These are phyloP conservation scores for Wolfiporia cocos DNA, from an alignment of 1,284 basidiomycete species.

Conservation along the genomic window DNA sequence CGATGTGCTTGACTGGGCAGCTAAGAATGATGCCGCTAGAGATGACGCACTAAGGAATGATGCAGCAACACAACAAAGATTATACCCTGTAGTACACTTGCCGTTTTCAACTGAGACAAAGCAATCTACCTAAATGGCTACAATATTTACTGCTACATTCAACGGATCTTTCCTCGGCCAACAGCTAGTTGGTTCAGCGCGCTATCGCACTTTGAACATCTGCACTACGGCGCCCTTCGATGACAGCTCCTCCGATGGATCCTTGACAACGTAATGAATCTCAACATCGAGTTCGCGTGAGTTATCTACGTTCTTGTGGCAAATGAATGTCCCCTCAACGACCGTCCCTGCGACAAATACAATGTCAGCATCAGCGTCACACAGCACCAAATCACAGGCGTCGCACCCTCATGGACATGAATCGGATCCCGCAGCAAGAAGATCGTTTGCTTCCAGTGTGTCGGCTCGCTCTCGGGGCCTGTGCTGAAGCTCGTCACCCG, in stretches of 20 bases:
- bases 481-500: conserved; percentile 85
- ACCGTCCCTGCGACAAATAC: conserved; percentile 46
- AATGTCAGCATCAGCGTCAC: neutral
- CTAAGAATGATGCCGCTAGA: too few relatives aligned
- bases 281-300: conserved; percentile 89
- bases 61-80: too few relatives aligned
- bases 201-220: conserved; percentile 69
- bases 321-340: conserved; percentile 80
- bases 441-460: conserved; percentile 98
- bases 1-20: too few relatives aligned
- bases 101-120: too few relatives aligned
- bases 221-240: conserved; percentile 52
- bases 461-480: conserved; percentile 79
- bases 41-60: too few relatives aligned
- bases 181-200: neutral
- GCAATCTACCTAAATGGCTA: too few relatives aligned
- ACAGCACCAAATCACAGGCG: neutral
- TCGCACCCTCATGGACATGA: conserved; percentile 62
- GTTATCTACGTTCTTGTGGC: conserved; percentile 78
- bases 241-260: conserved; percentile 21
- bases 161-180: too few relatives aligned
- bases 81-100: too few relatives aligned
- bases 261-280: conserved; percentile 73
- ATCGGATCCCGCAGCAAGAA: conserved; percentile 86
- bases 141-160: too few relatives aligned